phyloP scores from a whole-genome alignment of 805 yeast species.

The Zygosaccharomyces bailii region DNA sequence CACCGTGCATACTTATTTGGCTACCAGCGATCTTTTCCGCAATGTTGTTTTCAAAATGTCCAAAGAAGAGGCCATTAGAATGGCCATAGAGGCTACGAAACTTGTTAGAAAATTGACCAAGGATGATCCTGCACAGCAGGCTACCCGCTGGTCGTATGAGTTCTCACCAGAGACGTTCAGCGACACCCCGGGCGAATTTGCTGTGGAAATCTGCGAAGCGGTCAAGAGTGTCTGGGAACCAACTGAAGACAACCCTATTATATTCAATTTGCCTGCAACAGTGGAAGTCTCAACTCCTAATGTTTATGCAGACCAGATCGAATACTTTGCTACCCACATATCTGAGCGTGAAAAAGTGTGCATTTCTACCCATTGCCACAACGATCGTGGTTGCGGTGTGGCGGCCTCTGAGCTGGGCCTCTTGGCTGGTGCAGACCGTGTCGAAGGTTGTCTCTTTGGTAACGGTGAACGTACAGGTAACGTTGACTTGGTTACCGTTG shows the following conservation, averaged over 20 bases:
- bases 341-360: constrained; percentile 67
- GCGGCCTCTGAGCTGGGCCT: constrained; percentile 77
- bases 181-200: constrained; percentile 70
- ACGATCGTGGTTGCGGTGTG: constrained; percentile 80
- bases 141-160: constrained; percentile 67
- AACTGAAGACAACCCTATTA: constrained; percentile 66
- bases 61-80: constrained; percentile 59
- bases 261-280: constrained; percentile 77
- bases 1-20: constrained; percentile 67
- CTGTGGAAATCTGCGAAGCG: constrained; percentile 74
- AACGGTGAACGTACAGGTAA: constrained; percentile 86
- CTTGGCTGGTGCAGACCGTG: constrained; percentile 82
- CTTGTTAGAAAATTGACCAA: constrained; percentile 66
- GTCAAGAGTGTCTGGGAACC: constrained; percentile 80
- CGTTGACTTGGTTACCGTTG: constrained; percentile 73
- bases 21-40: constrained; percentile 71
- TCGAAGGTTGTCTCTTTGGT: constrained; percentile 79
- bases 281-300: constrained; percentile 76
- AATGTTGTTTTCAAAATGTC: constrained; percentile 74
- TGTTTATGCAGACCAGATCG: constrained; percentile 76
- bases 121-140: constrained; percentile 63
- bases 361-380: constrained; percentile 71
- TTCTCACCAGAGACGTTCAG: constrained; percentile 78
- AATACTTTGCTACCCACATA: constrained; percentile 65
- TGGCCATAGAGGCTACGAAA: constrained; percentile 69